Evolutionary conservation across 441 rosid species (phyloP).

Genomic region (Erodium moschatum): DNA sequence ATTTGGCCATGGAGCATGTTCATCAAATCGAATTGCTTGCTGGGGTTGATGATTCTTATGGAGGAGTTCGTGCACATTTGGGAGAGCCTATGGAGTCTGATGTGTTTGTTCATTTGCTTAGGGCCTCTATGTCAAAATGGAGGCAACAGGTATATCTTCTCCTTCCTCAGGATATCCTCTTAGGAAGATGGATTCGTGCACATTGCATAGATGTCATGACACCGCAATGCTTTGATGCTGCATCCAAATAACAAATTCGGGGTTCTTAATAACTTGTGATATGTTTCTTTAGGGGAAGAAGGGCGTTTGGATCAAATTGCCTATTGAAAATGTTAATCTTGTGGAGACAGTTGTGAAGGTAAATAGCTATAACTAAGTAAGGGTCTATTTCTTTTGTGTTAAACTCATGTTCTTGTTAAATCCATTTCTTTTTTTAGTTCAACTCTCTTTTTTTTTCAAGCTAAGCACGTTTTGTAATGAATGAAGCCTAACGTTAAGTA

Average conservation of each 20-base stretch:
- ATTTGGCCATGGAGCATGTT: not conserved
- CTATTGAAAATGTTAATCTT: constrained; percentile 50
- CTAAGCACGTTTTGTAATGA: too few species aligned
- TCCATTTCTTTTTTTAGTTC: too few species aligned
- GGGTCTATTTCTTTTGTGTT: too few species aligned
- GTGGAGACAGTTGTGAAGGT: constrained; percentile 74
- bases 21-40: constrained; percentile 23
- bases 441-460: too few species aligned
- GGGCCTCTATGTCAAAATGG: constrained; percentile 56
- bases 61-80: constrained; percentile 62
- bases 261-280: not conserved
- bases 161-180: not conserved
- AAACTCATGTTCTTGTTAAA: too few species aligned
- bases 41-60: constrained; percentile 49
- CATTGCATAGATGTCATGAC: too few species aligned
- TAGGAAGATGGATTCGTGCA: too few species aligned
- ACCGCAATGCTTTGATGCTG: not conserved
- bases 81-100: constrained; percentile 42
- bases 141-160: constrained; percentile 45
- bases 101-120: constrained; percentile 46
- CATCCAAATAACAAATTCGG: not conserved
- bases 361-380: not conserved
- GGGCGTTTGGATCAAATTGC: constrained; percentile 88
- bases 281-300: constrained; percentile 45
- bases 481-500: too few species aligned